phyloP scores from a whole-genome alignment of 1,284 basidiomycete genomes.

The Phenoliferia sp. region DNA sequence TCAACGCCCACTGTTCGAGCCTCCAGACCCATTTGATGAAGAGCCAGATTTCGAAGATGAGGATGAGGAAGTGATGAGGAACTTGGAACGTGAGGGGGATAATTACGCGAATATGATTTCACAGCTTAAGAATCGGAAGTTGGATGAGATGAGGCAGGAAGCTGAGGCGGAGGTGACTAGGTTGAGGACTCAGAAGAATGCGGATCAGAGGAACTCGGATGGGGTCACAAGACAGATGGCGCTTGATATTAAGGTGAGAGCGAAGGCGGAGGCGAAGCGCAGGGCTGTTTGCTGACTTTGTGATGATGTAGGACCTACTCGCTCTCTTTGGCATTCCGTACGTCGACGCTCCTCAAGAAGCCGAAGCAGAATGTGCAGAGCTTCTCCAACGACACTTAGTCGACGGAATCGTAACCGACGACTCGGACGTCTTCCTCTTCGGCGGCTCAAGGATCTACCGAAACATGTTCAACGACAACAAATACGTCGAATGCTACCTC shows the following conservation, averaged over 20 bases:
- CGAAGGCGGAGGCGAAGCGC: too few relatives aligned
- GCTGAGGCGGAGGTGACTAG: conserved; percentile 85
- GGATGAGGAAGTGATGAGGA: conserved; percentile 26
- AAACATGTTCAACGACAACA: conserved; percentile 99
- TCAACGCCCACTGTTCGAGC: not conserved
- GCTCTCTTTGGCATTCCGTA: conserved; percentile 95
- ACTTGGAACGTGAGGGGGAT: conserved; percentile 13
- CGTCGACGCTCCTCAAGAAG: conserved; percentile 98
- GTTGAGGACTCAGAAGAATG: conserved; percentile 76
- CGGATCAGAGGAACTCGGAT: conserved; percentile 86
- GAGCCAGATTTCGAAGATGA: conserved; percentile 51
- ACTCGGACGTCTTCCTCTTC: conserved; percentile 98
- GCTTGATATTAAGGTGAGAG: conserved; percentile 85
- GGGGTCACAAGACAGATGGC: conserved; percentile 94
- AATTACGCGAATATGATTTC: conserved; percentile 85
- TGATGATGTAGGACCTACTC: conserved; percentile 60
- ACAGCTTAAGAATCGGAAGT: conserved; percentile 74
- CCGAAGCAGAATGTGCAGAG: conserved; percentile 96
- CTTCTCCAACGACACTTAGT: conserved; percentile 79
- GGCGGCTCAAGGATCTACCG: conserved; percentile 90
- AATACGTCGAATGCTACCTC: conserved; percentile 95
- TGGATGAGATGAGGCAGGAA: conserved; percentile 74
- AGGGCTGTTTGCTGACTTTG: not conserved
- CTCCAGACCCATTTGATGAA: not conserved
- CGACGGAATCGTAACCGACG: conserved; percentile 97